Evolutionary conservation across 139 green algal genomes (phyloP), one percentile per base, ranked within the genome.

Genomic region (Chlamydomonas sp.): DNA sequence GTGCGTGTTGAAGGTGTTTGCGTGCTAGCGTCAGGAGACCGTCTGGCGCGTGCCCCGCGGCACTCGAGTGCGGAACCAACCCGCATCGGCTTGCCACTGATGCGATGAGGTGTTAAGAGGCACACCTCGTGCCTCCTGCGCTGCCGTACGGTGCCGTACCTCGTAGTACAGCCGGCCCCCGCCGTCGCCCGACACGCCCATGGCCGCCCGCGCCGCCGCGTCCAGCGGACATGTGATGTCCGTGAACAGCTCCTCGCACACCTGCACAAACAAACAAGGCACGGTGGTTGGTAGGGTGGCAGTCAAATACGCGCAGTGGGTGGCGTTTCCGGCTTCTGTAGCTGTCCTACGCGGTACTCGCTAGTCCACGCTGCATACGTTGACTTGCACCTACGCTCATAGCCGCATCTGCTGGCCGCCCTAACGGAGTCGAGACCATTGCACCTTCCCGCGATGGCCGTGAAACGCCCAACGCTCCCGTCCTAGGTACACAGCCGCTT

Each of bases 161-260:
- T 86, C 80, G 59, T 86, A 86, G 58, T 86, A 86, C 20, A 86
- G 80, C 58, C 80, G 68, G 7, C 80, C 80, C 7, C 69, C 60
- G 4, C 7, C 72, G 62, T 59, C 62, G 16, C n/a, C 31, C 8
- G 59, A n/a, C 2, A 58, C 83, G n/a, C 74, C 72, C 74, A 88
- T 14, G 0, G 83, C 83, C 14, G n/a, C 73, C 63, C 57, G 15
- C 0, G 83, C 83, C 8, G 83, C 69, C 1, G 79, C 85, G 81
- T 97, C 95, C 63, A 97, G 71, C 20, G 91, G 85, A 0, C 95
- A 95, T 20, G 95, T 97, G 61, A 98, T 92, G 73, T 98, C 96
- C 14, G 90, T 90, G 89, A 98, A 97, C n/a, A 98, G 92, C 85
- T 88, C 73, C 74, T 80, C 82, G 15, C 82, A 86, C 57, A 86